These are phyloP conservation scores for Neurospora discreta DNA, from an alignment of 495 filamentous ascomycete species.

Conservation along the genomic window DNA sequence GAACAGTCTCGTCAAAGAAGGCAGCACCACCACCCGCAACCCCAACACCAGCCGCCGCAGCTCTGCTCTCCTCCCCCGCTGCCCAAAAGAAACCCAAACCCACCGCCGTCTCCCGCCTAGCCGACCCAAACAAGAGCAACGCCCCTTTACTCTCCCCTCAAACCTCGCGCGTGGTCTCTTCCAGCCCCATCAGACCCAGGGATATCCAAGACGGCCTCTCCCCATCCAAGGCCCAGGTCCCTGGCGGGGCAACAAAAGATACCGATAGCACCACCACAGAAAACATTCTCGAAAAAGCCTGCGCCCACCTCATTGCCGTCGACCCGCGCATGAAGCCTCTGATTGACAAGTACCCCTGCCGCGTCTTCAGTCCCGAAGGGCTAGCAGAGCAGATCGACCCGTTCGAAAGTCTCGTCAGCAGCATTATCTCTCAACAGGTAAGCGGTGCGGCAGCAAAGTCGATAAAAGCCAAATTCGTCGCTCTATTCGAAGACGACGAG, in stretches of 20 bases:
- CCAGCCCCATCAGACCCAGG: conserved; percentile 22
- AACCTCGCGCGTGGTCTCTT: conserved; percentile 57
- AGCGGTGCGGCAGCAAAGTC: conserved; percentile 81
- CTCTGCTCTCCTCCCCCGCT: conserved; percentile 22
- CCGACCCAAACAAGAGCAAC: conserved; percentile 46
- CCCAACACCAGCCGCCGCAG: conserved; percentile 27
- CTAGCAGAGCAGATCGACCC: conserved; percentile 78
- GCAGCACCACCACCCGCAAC: conserved; percentile 19
- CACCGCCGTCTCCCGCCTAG: conserved; percentile 33
- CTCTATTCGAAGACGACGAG: conserved; percentile 42
- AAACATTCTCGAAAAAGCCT: conserved; percentile 65
- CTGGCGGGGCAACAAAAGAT: background rate
- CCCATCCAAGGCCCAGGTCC: conserved; percentile 36
- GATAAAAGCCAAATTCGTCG: conserved; percentile 77
- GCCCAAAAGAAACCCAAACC: conserved; percentile 22
- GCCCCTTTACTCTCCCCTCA: conserved; percentile 70
- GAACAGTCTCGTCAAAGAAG: conserved; percentile 15
- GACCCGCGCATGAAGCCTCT: conserved; percentile 65
- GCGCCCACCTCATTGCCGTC: conserved; percentile 62
- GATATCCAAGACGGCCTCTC: conserved; percentile 31
- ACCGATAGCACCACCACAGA: conserved; percentile 50
- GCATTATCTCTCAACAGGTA: conserved; percentile 94
- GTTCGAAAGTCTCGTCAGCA: conserved; percentile 67
- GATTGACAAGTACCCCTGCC: conserved; percentile 65
- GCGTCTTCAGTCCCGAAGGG: conserved; percentile 69